Percentiles rank a stretch among this genome's conserved stretches.
Evolutionary conservation across 2,329 filamentous ascomycete genomes (phyloP).

Genomic region (Chaetomium strumarium): DNA sequence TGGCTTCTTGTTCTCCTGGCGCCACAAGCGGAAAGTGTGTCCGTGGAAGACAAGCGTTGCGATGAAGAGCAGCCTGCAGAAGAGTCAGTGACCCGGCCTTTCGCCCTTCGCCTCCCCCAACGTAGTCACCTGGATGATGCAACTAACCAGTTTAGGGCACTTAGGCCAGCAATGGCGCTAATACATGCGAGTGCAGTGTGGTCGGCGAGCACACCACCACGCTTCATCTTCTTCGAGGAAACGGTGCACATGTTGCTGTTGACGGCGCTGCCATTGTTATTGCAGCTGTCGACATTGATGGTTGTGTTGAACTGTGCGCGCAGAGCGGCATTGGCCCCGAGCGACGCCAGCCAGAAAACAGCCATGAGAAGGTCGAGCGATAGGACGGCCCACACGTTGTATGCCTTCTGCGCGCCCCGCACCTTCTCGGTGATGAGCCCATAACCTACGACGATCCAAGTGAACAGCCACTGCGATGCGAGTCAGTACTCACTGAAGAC

Average conservation of each 20-base stretch:
- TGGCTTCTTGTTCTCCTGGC: constrained; percentile 18
- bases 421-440: constrained; percentile 28
- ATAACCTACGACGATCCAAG: constrained; percentile 26
- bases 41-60: constrained; percentile 25
- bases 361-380: constrained; percentile 29
- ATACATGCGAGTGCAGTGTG: constrained; percentile 24
- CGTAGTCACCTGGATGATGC: not conserved
- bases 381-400: constrained; percentile 32
- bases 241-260: constrained; percentile 25
- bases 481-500: not conserved
- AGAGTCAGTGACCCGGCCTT: not conserved
- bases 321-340: constrained; percentile 28
- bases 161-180: constrained; percentile 29
- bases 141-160: constrained; percentile 27
- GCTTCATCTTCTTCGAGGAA: constrained; percentile 17
- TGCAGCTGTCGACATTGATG: constrained; percentile 23
- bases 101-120: not conserved
- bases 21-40: constrained; percentile 28
- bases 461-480: constrained; percentile 25
- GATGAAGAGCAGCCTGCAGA: constrained; percentile 21
- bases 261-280: constrained; percentile 26
- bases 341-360: constrained; percentile 31
- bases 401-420: constrained; percentile 20
- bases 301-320: constrained; percentile 23
- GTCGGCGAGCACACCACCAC: constrained; percentile 22